These are phyloP conservation scores for Mayamaea pseudoterrestris DNA, from an alignment of 108 stramenopile genomes.

Conservation along the genomic window DNA sequence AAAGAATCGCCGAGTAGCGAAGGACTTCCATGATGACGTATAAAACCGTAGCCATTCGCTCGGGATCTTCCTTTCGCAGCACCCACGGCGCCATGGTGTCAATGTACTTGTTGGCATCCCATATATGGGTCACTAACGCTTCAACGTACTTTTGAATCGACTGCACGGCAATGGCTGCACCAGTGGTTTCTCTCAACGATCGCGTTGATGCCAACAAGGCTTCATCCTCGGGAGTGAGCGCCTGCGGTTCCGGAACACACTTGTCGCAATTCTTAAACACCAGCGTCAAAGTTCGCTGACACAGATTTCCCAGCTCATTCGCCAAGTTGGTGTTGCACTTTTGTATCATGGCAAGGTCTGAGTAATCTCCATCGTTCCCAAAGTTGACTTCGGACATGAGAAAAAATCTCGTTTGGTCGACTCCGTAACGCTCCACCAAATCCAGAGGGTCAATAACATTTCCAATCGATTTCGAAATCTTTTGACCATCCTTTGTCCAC, in stretches of 20 bases:
- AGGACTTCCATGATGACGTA: conserved; percentile 88
- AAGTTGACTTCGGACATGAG: conserved; percentile 84
- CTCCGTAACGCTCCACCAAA: conserved; percentile 80
- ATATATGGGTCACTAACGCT: conserved; percentile 65
- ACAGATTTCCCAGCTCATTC: conserved; percentile 91
- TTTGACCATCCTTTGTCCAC: conserved; percentile 96
- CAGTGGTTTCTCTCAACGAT: conserved; percentile 29
- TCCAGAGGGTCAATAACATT: conserved; percentile 93
- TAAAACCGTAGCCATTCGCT: conserved; percentile 74
- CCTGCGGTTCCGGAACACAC: conserved; percentile 44
- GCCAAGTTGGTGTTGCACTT: conserved; percentile 83
- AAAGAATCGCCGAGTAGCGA: conserved; percentile 70
- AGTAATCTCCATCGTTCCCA: conserved; percentile 90
- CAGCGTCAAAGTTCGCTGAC: conserved; percentile 80
- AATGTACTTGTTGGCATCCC: conserved; percentile 89
- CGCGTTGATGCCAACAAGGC: conserved; percentile 45
- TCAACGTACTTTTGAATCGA: conserved; percentile 74
- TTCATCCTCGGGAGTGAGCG: conserved; percentile 53
- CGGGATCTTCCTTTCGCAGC: conserved; percentile 76
- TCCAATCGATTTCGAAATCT: conserved; percentile 89
- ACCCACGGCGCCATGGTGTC: conserved; percentile 87
- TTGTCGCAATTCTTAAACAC: conserved; percentile 80
- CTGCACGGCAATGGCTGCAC: conserved; percentile 42
- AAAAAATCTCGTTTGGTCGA: conserved; percentile 89
- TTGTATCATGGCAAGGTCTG: conserved; percentile 66